Base-by-base conservation (phyloP, 176 grass and related monocot species). In the Pontederia crassipes region DNA sequence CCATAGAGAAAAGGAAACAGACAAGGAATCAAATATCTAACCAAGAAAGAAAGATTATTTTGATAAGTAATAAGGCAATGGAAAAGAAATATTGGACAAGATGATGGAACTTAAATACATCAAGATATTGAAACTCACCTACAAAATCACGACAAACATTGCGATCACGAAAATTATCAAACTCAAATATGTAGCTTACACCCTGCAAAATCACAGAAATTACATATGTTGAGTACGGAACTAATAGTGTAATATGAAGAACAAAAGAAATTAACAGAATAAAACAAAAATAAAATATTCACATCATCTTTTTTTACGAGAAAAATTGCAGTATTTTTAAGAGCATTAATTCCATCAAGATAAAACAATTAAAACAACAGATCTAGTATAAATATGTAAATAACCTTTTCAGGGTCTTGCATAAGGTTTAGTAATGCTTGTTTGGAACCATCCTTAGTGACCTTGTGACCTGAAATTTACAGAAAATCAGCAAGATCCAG, bases 361-460 rank as follows among this genome's bases (percentile, higher is more conserved):
- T 40, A 40, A 4, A 40, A 40, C 32, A 40, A 40, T 3, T 3
- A 40, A 7, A 40, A 40, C 0, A 40, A 40, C 32, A 40, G 32
- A 40, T 4, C 32, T 40, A 40, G 32, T 40, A 40, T 0, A 40
- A 40, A 67, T 52, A 45, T 61, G 53, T 8, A 48, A 56, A 40
- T 40, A 7, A 88, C 92, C 92, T 91, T 91, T 62, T 90, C 84
- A 46, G 90, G 69, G 69, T 91, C 92, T 81, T 97, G 82, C 49
- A 79, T 91, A 73, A 97, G 84, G 66, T 91, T 97, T 67, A 97
- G 67, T 59, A 97, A 76, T 77, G 81, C 72, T 73, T 83, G 84
- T 73, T 91, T 91, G 50, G 79, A 83, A 73, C 87, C 87, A 83
- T 97, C 92, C 74, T 97, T 97, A 28, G 80, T 91, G 67, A 97